Percentiles rank a stretch among this genome's conserved stretches.
Evolutionary conservation across 306 rosid species (phyloP).

Genomic region (Malus asiatica): DNA sequence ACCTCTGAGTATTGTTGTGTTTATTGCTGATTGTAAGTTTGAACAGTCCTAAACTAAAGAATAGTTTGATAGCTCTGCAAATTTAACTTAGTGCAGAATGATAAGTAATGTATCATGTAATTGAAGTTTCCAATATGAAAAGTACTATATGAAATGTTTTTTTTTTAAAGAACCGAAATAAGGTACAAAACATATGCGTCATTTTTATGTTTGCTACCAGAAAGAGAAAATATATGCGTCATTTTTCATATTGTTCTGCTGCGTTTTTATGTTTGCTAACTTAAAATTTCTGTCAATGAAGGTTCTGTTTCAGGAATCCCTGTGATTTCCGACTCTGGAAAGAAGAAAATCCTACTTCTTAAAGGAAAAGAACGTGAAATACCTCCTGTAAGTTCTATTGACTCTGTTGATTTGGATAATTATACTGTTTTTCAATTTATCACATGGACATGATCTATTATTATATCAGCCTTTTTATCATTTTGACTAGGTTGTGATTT

Average conservation of each 20-base stretch:
- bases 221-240: not conserved
- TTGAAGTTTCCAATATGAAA: not conserved
- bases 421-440: not conserved
- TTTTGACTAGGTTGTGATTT: not conserved
- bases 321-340: slow-evolving; percentile 66
- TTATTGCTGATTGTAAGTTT: not conserved
- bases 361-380: slow-evolving; percentile 78
- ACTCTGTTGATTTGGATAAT: not conserved
- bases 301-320: slow-evolving; percentile 61
- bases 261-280: slow-evolving; percentile 11
- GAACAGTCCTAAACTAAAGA: not conserved
- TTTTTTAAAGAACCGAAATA: not conserved
- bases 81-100: not conserved
- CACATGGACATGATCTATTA: not conserved
- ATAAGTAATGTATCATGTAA: not conserved
- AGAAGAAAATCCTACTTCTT: slow-evolving; percentile 72
- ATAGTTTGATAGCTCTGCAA: not conserved
- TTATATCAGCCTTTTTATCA: not conserved
- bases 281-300: slow-evolving; percentile 46
- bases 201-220: slow-evolving; percentile 9
- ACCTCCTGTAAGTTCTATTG: slow-evolving; percentile 36
- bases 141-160: not conserved
- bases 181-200: not conserved
- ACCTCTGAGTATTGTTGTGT: not conserved
- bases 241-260: not conserved